phyloP scores from a whole-genome alignment of 306 rosid species.

The Alnus rubra region DNA sequence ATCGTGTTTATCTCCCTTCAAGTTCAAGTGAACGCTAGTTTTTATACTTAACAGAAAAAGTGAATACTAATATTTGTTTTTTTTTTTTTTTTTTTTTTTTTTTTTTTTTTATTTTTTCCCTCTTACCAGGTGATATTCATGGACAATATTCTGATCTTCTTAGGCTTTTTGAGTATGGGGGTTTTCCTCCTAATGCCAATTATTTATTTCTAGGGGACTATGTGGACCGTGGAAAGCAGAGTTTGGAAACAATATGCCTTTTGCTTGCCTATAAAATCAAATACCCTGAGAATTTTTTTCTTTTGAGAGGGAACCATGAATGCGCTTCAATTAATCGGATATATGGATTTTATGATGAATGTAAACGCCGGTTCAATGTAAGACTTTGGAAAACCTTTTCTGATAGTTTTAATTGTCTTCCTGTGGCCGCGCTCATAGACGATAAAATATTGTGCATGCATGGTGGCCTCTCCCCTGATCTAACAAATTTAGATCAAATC shows the following conservation, averaged over 20 bases:
- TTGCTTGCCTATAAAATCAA: constrained; percentile 44
- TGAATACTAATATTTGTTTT: neutral
- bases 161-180: constrained; percentile 48
- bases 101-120: too few relatives aligned
- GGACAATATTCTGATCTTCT: constrained; percentile 47
- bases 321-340: constrained; percentile 45
- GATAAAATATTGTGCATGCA: constrained; percentile 49
- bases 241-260: constrained; percentile 48
- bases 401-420: constrained; percentile 45
- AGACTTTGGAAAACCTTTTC: constrained; percentile 43
- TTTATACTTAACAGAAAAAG: neutral
- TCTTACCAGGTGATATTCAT: constrained; percentile 45
- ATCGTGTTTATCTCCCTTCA: neutral
- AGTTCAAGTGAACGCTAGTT: neutral
- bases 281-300: constrained; percentile 46
- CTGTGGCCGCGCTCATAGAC: constrained; percentile 46
- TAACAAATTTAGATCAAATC: constrained; percentile 39
- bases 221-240: constrained; percentile 46
- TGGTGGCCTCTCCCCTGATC: constrained; percentile 46
- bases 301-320: constrained; percentile 47
- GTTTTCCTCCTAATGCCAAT: constrained; percentile 44
- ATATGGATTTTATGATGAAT: constrained; percentile 46
- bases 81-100: neutral
- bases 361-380: constrained; percentile 47
- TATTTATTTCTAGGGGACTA: constrained; percentile 44